Evolutionary conservation across 2,329 filamentous ascomycete species (phyloP).

Genomic region (Calonectria hongkongensis): DNA sequence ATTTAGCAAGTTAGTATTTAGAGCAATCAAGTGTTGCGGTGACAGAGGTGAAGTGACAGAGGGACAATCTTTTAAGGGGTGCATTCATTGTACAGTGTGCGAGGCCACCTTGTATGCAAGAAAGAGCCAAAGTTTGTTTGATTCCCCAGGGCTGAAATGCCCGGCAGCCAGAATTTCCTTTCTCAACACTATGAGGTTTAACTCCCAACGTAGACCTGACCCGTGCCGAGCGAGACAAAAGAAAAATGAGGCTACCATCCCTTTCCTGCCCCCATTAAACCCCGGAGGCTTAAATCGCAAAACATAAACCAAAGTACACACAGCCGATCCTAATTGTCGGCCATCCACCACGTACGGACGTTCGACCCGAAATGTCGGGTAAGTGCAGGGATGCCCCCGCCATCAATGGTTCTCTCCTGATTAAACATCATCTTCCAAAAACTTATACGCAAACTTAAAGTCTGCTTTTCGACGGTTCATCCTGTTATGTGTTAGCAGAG

Average conservation of each 20-base stretch:
- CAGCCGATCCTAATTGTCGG: conserved; percentile 25
- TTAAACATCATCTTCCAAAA: conserved; percentile 92
- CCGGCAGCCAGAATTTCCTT: conserved; percentile 38
- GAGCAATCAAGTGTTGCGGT: too few relatives aligned
- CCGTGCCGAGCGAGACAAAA: conserved; percentile 39
- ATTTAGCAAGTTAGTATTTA: too few relatives aligned
- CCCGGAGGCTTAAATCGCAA: conserved; percentile 31
- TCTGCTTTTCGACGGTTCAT: conserved; percentile 99
- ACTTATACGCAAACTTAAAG: conserved; percentile 99
- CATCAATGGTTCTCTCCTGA: conserved; percentile 10
- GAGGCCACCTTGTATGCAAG: conserved; percentile 5
- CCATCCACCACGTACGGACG: conserved; percentile 13
- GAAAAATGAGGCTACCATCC: conserved; percentile 41
- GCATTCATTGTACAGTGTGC: neutral
- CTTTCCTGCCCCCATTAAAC: conserved; percentile 37
- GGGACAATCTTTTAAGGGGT: too few relatives aligned
- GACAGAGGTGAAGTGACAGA: too few relatives aligned
- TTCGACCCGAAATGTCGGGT: conserved; percentile 23
- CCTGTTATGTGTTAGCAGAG: conserved; percentile 71
- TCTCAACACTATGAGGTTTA: conserved; percentile 37
- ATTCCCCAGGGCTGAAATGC: conserved; percentile 39
- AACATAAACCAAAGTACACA: conserved; percentile 38
- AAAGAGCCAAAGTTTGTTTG: neutral
- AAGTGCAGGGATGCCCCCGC: conserved; percentile 16
- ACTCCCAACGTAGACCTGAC: conserved; percentile 39